phyloP scores from a whole-genome alignment of 2,329 filamentous ascomycete genomes.

The Alternaria sp. region DNA sequence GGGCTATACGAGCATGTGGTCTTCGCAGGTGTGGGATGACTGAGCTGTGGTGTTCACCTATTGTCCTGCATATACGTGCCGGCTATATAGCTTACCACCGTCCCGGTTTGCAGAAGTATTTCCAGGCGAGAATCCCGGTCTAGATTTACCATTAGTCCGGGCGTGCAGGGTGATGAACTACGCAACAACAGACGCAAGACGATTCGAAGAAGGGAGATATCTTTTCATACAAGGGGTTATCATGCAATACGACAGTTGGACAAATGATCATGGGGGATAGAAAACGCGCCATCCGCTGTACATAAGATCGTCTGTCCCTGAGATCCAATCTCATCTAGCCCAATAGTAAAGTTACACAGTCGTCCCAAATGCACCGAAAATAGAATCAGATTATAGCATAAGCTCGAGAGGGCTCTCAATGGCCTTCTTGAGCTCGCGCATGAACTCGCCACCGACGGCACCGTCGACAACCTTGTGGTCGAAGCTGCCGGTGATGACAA shows the following conservation, averaged over 20 bases:
- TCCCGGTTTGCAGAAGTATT: not conserved
- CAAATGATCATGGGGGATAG: constrained; percentile 16
- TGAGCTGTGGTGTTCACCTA: not conserved
- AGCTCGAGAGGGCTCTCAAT: constrained; percentile 97
- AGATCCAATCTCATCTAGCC: constrained; percentile 20
- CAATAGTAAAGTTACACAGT: constrained; percentile 33
- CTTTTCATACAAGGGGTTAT: constrained; percentile 24
- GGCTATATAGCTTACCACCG: not conserved
- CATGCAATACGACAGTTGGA: constrained; percentile 13
- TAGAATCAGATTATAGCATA: constrained; percentile 68
- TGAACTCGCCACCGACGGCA: constrained; percentile 94
- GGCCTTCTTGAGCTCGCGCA: constrained; percentile 95
- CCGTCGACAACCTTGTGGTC: constrained; percentile 99
- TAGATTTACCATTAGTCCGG: not conserved
- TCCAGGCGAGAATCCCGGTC: not conserved
- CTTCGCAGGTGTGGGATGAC: not conserved
- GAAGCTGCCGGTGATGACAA: constrained; percentile 91
- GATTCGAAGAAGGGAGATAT: constrained; percentile 11
- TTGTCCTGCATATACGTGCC: constrained; percentile 6
- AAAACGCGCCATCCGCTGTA: constrained; percentile 40
- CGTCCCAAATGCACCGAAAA: constrained; percentile 14
- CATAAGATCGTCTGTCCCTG: constrained; percentile 29
- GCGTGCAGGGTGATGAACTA: not conserved
- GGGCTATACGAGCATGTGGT: not conserved
- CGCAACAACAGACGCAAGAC: not conserved